Percentiles rank a stretch among this genome's conserved stretches.
These are phyloP conservation scores for Lentithecium fluviatile DNA, from an alignment of 495 filamentous ascomycete species.

Conservation along the genomic window DNA sequence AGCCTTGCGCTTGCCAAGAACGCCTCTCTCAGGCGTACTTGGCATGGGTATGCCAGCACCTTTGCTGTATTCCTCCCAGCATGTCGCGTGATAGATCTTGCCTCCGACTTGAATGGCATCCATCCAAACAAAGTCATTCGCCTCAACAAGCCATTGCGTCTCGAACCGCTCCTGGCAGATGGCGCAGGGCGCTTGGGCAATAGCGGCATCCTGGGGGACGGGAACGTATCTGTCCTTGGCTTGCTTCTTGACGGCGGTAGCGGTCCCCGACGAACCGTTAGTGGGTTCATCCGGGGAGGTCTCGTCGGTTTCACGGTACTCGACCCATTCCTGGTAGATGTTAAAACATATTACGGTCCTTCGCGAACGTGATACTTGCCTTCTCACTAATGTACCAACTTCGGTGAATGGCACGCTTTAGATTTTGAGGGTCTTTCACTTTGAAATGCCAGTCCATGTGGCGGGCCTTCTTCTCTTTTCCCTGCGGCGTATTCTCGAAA, in stretches of 20 bases:
- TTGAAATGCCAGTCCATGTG: conserved; percentile 98
- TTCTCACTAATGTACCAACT: conserved; percentile 92
- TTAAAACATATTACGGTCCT: conserved; percentile 7
- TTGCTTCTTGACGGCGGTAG: conserved; percentile 51
- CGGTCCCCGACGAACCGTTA: conserved; percentile 35
- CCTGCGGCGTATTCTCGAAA: conserved; percentile 73
- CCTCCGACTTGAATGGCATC: conserved; percentile 77
- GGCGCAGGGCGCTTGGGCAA: conserved; percentile 73
- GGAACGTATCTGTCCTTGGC: conserved; percentile 72
- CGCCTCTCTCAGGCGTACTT: conserved; percentile 41
- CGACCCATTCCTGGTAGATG: conserved; percentile 76
- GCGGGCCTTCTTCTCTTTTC: conserved; percentile 78
- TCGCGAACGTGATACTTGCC: conserved; percentile 52
- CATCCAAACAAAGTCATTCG: conserved; percentile 95
- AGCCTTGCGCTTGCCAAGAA: conserved; percentile 45
- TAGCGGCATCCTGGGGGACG: conserved; percentile 72
- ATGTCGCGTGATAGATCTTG: conserved; percentile 83
- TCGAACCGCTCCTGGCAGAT: conserved; percentile 96
- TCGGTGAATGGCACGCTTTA: conserved; percentile 78
- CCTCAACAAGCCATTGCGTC: conserved; percentile 81
- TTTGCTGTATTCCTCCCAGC: conserved; percentile 79
- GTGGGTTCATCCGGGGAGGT: conserved; percentile 51
- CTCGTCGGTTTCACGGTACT: conserved; percentile 72
- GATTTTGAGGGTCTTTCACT: conserved; percentile 80
- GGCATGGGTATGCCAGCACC: conserved; percentile 41